Evolutionary conservation across 305 asterid species (phyloP).

Genomic region (Ilex paraguariensis): DNA sequence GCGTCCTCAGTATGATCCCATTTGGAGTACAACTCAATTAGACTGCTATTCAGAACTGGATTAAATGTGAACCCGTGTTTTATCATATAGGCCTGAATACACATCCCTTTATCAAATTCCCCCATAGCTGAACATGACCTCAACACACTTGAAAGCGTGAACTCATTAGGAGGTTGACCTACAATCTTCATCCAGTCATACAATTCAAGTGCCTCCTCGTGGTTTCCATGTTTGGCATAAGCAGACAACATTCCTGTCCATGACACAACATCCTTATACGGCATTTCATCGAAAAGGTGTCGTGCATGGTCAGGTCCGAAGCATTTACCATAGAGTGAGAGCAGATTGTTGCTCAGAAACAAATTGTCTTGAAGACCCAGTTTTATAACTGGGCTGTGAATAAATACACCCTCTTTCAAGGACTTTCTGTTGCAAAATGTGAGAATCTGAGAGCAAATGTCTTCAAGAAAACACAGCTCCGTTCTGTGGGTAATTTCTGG

Average conservation of each 20-base stretch:
- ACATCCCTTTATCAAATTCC: conserved; percentile 1
- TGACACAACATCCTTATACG: conserved; percentile 9
- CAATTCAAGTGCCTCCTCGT: conserved; percentile 12
- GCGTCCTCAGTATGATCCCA: conserved; percentile 6
- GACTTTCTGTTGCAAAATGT: conserved; percentile 9
- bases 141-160: conserved; percentile 7
- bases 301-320: conserved; percentile 3
- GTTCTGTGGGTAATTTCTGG: neutral
- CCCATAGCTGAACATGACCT: conserved; percentile 9
- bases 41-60: conserved; percentile 2
- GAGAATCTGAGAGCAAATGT: conserved; percentile 5
- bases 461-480: conserved; percentile 2
- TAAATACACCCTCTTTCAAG: conserved; percentile 5
- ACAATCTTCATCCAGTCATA: conserved; percentile 6
- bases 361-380: conserved; percentile 10
- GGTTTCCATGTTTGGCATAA: conserved; percentile 1
- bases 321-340: conserved; percentile 10
- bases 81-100: conserved; percentile 2
- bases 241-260: conserved; percentile 15
- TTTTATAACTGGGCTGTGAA: conserved; percentile 15
- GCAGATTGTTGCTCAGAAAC: conserved; percentile 4
- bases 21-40: conserved; percentile 15
- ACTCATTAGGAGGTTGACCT: conserved; percentile 9
- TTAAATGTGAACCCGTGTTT: conserved; percentile 4
- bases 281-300: conserved; percentile 19